Base-by-base conservation (phyloP, 2,329 filamentous ascomycete genomes). In the Sarocladiaceae sp. region DNA sequence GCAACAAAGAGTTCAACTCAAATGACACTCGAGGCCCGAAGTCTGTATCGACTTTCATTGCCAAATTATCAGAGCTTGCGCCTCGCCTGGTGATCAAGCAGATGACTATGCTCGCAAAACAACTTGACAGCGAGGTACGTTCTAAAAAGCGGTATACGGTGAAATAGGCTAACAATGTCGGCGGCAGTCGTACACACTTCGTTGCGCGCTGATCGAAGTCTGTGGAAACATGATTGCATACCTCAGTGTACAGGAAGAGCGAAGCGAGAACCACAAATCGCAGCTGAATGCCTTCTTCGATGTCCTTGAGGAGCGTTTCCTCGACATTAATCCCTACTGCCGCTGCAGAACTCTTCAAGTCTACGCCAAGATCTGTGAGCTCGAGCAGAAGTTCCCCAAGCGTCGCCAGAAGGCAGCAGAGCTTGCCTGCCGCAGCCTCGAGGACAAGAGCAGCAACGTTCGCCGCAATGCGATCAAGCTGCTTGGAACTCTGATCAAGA, bases 381-480 rank as follows among this genome's bases (percentile, higher is more conserved):
- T 97, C n/a, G 90, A 96, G 44, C 90, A 93, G 58, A 97, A 97
- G 66, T 97, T 95, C 62, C 90, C 92, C 33, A 97, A 97, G 71
- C 82, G 92, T 52, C 80, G 94, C 55, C 92, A 97, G 66, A 87
- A 82, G 63, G 93, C 87, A 3, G 88, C 93, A 2, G 90, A 97
- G 65, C 76, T 97, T 23, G 92, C 94, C 1, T 86, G 88, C 53
- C 83, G 89, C 60, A 97, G 93, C 67, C 76, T 99, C 2, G 90
- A 97, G 67, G 95, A 99, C 72, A 97, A 96, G 77, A 97, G 93
- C 72, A 99, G 94, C 70, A 96, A 97, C 62, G 94, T 99, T 28
- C 82, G 94, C 56, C 83, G 92, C 54, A 97, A 97, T 66, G 92
- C 94, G 2, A 94, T 99, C 66, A 97, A 96, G 69, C 74, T 99